These are phyloP conservation scores for Acephala macrosclerotiorum DNA, from an alignment of 2,329 filamentous ascomycete species.

Conservation along the genomic window DNA sequence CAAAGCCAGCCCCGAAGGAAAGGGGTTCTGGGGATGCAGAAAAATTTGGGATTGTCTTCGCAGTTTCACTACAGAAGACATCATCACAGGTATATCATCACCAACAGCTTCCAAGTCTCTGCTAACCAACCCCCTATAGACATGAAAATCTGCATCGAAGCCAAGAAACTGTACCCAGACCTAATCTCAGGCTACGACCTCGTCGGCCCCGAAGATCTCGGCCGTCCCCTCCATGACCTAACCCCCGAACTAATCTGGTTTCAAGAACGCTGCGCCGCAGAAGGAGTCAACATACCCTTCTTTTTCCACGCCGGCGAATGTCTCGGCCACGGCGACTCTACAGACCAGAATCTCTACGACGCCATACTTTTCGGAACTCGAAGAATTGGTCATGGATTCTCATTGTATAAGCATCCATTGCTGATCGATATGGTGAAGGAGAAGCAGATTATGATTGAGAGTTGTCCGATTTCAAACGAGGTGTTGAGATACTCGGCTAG, in stretches of 20 bases:
- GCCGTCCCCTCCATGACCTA: slow-evolving; percentile 75
- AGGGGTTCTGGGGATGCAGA: slow-evolving; percentile 80
- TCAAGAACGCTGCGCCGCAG: slow-evolving; percentile 76
- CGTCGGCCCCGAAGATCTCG: slow-evolving; percentile 83
- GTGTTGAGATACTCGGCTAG: slow-evolving; percentile 79
- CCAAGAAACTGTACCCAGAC: slow-evolving; percentile 78
- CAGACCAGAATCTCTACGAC: slow-evolving; percentile 84
- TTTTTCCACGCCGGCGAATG: slow-evolving; percentile 94
- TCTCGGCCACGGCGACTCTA: slow-evolving; percentile 75
- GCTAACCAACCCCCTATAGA: slow-evolving; percentile 45
- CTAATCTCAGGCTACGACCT: slow-evolving; percentile 87
- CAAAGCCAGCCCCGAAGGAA: slow-evolving; percentile 70
- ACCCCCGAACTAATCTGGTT: slow-evolving; percentile 90
- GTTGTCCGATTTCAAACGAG: slow-evolving; percentile 88
- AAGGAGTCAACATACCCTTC: slow-evolving; percentile 82
- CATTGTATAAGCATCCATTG: slow-evolving; percentile 86
- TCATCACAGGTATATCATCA: slow-evolving; percentile 62
- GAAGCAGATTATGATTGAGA: slow-evolving; percentile 83
- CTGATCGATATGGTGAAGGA: slow-evolving; percentile 86
- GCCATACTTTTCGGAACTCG: slow-evolving; percentile 83
- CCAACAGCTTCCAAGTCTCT: neutral
- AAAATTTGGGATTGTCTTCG: slow-evolving; percentile 84
- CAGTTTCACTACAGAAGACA: slow-evolving; percentile 62
- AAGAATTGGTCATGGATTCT: slow-evolving; percentile 86
- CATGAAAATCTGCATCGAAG: slow-evolving; percentile 85